Conservation (phyloP, 257 asterid species). For the Nicotiana benthamiana region DNA sequence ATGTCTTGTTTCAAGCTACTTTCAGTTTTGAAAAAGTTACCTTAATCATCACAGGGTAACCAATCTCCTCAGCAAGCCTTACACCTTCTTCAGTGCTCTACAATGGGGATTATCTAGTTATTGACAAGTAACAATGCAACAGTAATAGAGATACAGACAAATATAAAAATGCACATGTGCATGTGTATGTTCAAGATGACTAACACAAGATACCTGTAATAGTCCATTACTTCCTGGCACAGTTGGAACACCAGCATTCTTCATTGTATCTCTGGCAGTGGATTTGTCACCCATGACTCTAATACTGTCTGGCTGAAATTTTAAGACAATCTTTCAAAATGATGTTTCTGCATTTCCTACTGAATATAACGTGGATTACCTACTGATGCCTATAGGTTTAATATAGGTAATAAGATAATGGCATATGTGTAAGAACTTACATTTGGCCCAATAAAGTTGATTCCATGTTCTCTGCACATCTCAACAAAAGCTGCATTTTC, state of each 20-base stretch:
- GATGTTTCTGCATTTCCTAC: not conserved
- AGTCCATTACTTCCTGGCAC: constrained; percentile 99
- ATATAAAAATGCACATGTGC: not conserved
- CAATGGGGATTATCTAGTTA: constrained; percentile 7
- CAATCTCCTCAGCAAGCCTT: constrained; percentile 71
- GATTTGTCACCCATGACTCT: constrained; percentile 99
- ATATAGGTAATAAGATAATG: not conserved
- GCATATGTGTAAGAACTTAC: constrained; percentile 33
- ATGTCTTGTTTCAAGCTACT: not conserved
- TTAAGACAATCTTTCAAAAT: not conserved
- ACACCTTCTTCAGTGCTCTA: constrained; percentile 92
- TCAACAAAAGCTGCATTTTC: constrained; percentile 95
- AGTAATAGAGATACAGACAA: not conserved
- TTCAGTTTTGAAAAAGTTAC: constrained; percentile 30
- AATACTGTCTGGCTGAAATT: constrained; percentile 87
- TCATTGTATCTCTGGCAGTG: constrained; percentile 98
- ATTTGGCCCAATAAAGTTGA: constrained; percentile 95
- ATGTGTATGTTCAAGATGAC: not conserved
- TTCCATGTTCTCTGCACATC: constrained; percentile 86
- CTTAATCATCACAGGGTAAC: constrained; percentile 98
- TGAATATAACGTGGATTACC: not conserved
- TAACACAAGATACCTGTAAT: constrained; percentile 43
- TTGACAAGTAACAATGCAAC: not conserved
- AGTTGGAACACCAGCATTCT: constrained; percentile 99
- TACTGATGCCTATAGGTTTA: not conserved